Percentiles rank a stretch among this genome's conserved stretches.
These are phyloP conservation scores for Fraxinus floribunda DNA, from an alignment of 305 asterid species.

Conservation along the genomic window DNA sequence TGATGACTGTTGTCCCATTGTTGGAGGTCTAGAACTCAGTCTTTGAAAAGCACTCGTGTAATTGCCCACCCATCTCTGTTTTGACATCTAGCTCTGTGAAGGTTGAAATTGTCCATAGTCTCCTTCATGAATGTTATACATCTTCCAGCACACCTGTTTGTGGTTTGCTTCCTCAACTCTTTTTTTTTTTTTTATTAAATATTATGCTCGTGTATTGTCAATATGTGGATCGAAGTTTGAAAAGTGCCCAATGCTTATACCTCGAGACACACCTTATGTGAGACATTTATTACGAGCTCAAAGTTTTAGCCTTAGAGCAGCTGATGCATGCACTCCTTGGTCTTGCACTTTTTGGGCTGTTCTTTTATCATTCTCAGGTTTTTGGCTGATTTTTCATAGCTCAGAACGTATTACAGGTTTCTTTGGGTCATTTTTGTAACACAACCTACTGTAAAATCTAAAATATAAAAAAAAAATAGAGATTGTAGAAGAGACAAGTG, in stretches of 20 bases:
- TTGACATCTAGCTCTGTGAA: neutral
- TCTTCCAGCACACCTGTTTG: neutral
- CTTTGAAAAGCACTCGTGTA: neutral
- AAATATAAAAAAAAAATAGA: neutral
- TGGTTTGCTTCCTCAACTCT: slow-evolving; percentile 15
- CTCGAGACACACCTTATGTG: neutral
- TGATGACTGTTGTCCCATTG: neutral
- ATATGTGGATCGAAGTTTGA: neutral
- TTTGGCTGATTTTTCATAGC: neutral
- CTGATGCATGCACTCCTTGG: neutral
- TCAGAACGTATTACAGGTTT: neutral
- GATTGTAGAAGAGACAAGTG: neutral
- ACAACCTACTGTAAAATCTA: neutral
- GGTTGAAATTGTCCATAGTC: slow-evolving; percentile 14
- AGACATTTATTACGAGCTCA: neutral
- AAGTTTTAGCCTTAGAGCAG: neutral
- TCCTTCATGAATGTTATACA: neutral
- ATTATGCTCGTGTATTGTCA: neutral
- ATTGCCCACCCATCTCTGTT: neutral
- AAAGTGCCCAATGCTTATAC: neutral
- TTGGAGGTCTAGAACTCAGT: neutral
- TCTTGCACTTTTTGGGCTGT: neutral
- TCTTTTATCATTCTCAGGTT: neutral
- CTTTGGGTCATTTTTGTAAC: neutral
- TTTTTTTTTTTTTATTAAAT: neutral